These are phyloP conservation scores for Oryza brachyantha DNA, from an alignment of 176 grass and related monocot genomes.

Conservation along the genomic window DNA sequence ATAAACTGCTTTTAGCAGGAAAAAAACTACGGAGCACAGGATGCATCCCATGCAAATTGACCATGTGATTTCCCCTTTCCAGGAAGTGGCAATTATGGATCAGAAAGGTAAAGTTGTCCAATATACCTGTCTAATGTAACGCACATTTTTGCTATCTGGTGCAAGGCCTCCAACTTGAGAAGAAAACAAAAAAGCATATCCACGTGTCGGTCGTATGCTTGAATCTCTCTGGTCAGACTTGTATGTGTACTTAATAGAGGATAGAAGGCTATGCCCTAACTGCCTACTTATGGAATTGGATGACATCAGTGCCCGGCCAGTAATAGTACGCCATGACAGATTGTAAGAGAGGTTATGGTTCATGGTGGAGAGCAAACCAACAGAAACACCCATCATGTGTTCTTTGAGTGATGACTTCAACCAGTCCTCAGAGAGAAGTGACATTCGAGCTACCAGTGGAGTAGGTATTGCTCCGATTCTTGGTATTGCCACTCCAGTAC, in stretches of 20 bases:
- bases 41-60: background rate
- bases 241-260: slow-evolving; percentile 77
- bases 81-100: background rate
- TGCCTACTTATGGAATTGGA: slow-evolving; percentile 62
- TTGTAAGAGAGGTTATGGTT: slow-evolving; percentile 78
- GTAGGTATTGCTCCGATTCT: slow-evolving; percentile 68
- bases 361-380: slow-evolving; percentile 74
- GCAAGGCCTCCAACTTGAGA: slow-evolving; percentile 78
- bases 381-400: slow-evolving; percentile 61
- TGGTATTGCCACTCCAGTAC: slow-evolving; percentile 58
- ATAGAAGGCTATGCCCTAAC: slow-evolving; percentile 74
- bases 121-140: slow-evolving; percentile 78
- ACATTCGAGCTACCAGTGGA: slow-evolving; percentile 57
- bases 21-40: background rate
- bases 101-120: background rate
- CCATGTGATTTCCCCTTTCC: background rate
- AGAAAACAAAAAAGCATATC: slow-evolving; percentile 70
- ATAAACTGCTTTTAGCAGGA: background rate
- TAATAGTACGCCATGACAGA: slow-evolving; percentile 73
- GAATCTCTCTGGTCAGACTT: slow-evolving; percentile 86
- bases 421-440: slow-evolving; percentile 72
- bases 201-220: slow-evolving; percentile 56
- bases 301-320: slow-evolving; percentile 44
- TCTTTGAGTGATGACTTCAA: slow-evolving; percentile 82
- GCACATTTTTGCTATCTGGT: slow-evolving; percentile 44